Evolutionary conservation across 352 stramenopile species (phyloP), one percentile per base, ranked within the genome.

Genomic region (Globisporangium emineosum): DNA sequence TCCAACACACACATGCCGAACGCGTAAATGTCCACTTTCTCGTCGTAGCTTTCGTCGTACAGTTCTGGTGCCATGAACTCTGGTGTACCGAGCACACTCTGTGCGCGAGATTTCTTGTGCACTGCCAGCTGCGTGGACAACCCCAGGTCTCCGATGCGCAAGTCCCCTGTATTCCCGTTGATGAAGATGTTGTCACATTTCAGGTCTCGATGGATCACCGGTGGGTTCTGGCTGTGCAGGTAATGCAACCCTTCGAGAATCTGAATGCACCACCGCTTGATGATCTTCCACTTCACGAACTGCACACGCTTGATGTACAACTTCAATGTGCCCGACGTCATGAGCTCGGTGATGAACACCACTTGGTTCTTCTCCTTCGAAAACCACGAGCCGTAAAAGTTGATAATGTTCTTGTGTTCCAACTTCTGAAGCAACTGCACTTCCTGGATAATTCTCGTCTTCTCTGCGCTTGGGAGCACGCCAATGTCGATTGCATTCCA

Each of bases 1-100:
- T 99, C 98, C 35, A 99, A 76, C 42, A 99, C 90, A 71, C 97
- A 99, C 97, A 99, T 99, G 30, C 97, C 98, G 79, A 99, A 99
- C 19, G 98, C 97, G 71, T 99, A 99, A 62, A 99, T 90, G 56
- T 96, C 86, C 29, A 94, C 94, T 69, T 99, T 99, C 70, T 99
- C 96, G 64, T 99, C 94, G 72, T 99, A 99, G 57, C 79, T 96
- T 72, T 99, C 97, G 59, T 99, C 97, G 72, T 99, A 99, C 30
- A 99, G 83, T 71, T 99, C 98, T 0, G 98, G 97, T 2, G 98
- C 97, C 98, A 99, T 99, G 70, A 99, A 99, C 74, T 99, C 98
- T 6, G 97, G 97, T 59, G 98, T 99, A 8, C 98, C 98, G 7
- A 99, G 78, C 37, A 99, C 96, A 76, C 91, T 98, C 62, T 94